Percentiles rank a stretch among this genome's conserved stretches.
Evolutionary conservation across 352 stramenopile species (phyloP).

Genomic region (Hyaloperonospora brassicae): DNA sequence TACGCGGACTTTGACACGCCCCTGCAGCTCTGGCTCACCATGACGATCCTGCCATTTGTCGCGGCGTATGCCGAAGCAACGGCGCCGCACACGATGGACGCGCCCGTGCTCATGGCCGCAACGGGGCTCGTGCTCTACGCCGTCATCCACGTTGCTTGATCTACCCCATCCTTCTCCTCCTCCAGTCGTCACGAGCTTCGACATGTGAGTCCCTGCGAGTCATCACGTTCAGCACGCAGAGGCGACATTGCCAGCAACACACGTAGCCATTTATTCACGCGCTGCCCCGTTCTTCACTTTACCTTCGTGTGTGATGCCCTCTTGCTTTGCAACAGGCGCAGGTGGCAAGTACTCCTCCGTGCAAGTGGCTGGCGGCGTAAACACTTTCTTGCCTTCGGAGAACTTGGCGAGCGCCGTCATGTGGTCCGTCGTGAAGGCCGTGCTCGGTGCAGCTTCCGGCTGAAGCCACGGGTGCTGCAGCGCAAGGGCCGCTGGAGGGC

Average conservation of each 20-base stretch:
- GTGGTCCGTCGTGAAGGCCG: conserved; percentile 37
- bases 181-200: conserved; percentile 10
- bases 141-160: conserved; percentile 68
- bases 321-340: conserved; percentile 14
- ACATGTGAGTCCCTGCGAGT: background rate
- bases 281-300: background rate
- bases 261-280: conserved; percentile 28
- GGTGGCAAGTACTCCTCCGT: conserved; percentile 21
- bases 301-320: conserved; percentile 22
- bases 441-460: conserved; percentile 22
- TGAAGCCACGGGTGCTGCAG: conserved; percentile 71
- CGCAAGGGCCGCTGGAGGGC: conserved; percentile 50
- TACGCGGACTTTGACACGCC: conserved; percentile 69
- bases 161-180: background rate
- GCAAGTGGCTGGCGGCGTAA: conserved; percentile 7
- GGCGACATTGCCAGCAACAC: conserved; percentile 20
- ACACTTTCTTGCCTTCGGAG: conserved; percentile 36
- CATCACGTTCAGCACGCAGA: conserved; percentile 3
- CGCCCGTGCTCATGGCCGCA: conserved; percentile 77
- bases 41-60: conserved; percentile 76
- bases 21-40: conserved; percentile 65
- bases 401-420: conserved; percentile 43
- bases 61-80: conserved; percentile 79
- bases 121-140: conserved; percentile 71
- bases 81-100: conserved; percentile 82